phyloP scores from a whole-genome alignment of 306 rosid species.

The Castanea crenata region DNA sequence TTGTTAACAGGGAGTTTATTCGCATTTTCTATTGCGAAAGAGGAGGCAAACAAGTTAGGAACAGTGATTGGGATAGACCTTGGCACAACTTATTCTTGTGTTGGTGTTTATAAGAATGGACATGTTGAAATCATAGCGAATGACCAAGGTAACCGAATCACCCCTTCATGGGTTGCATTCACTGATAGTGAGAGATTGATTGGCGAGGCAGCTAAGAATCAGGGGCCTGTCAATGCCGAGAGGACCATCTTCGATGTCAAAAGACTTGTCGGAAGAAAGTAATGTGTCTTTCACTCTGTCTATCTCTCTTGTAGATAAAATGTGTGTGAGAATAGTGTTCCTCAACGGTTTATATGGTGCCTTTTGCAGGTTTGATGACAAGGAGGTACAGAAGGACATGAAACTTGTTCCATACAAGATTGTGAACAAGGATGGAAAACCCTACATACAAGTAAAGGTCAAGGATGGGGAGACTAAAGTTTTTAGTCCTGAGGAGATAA shows the following conservation, averaged over 20 bases:
- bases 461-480: slow-evolving; percentile 23
- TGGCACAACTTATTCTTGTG: slow-evolving; percentile 19
- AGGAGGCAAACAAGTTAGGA: too few relatives aligned
- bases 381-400: too few relatives aligned
- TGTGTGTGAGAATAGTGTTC: too few relatives aligned
- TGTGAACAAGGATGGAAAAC: slow-evolving; percentile 28
- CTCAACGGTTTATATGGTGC: too few relatives aligned
- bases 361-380: too few relatives aligned
- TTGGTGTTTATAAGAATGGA: slow-evolving; percentile 9
- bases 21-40: too few relatives aligned
- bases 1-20: neutral
- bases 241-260: slow-evolving; percentile 16
- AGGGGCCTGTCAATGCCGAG: slow-evolving; percentile 9
- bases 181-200: slow-evolving; percentile 22
- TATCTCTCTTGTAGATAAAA: neutral
- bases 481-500: slow-evolving; percentile 22
- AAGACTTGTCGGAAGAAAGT: slow-evolving; percentile 18
- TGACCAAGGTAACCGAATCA: slow-evolving; percentile 15
- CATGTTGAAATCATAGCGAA: slow-evolving; percentile 17
- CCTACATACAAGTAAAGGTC: slow-evolving; percentile 17
- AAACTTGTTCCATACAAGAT: slow-evolving; percentile 19
- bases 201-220: slow-evolving; percentile 22
- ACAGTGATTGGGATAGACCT: slow-evolving; percentile 21
- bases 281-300: neutral
- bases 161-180: slow-evolving; percentile 22